Evolutionary conservation across 1,284 basidiomycete genomes (phyloP).

Genomic region (Sporisorium graminicola): DNA sequence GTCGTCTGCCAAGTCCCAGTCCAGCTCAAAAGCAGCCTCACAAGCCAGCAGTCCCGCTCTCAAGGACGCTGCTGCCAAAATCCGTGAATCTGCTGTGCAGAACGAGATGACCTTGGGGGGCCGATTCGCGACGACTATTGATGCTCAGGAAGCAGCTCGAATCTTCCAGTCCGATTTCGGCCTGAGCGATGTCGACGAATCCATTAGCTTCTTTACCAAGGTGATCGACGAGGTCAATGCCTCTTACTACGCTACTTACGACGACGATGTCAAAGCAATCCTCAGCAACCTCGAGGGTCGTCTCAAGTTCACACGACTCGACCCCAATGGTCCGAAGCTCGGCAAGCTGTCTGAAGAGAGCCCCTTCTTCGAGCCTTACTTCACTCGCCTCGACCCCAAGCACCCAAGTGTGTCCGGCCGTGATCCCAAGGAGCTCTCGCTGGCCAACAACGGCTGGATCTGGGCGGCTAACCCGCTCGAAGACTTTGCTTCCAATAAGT

Average conservation of each 20-base stretch:
- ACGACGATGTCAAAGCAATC: constrained; percentile 62
- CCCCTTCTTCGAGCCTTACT: constrained; percentile 64
- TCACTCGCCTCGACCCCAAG: constrained; percentile 61
- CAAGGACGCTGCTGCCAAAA: constrained; percentile 33
- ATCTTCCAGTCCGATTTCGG: constrained; percentile 39
- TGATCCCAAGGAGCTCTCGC: constrained; percentile 79
- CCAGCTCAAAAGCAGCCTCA: constrained; percentile 9
- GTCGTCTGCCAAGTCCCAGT: constrained; percentile 16
- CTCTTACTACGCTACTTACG: constrained; percentile 51
- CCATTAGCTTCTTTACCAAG: constrained; percentile 38
- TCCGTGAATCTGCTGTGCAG: constrained; percentile 49
- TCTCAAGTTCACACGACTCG: constrained; percentile 58
- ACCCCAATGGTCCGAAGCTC: constrained; percentile 58
- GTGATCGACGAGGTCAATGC: constrained; percentile 58
- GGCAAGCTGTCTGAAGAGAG: constrained; percentile 50
- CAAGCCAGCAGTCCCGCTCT: constrained; percentile 7
- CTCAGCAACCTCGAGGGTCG: constrained; percentile 57
- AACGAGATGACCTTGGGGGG: constrained; percentile 51
- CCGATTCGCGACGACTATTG: constrained; percentile 56
- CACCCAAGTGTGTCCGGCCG: constrained; percentile 66
- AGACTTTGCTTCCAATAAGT: constrained; percentile 93
- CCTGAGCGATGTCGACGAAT: constrained; percentile 28
- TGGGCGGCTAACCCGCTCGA: constrained; percentile 94
- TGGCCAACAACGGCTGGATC: constrained; percentile 98
- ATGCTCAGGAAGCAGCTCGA: constrained; percentile 32